These are phyloP conservation scores for Phytophthora constricta DNA, from an alignment of 352 stramenopile species.

Conservation along the genomic window DNA sequence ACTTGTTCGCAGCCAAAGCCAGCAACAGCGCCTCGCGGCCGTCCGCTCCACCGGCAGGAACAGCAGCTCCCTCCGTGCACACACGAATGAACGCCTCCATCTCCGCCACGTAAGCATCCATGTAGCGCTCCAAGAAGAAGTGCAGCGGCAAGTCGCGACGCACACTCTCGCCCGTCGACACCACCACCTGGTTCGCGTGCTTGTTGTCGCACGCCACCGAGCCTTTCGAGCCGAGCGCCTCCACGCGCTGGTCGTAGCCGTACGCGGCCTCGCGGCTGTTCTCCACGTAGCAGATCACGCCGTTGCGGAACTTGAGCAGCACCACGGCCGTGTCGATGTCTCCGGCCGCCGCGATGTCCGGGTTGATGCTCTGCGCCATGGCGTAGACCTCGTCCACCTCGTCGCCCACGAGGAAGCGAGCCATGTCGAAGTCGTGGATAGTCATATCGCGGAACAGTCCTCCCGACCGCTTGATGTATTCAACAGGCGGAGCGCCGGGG, in stretches of 20 bases:
- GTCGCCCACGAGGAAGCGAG: conserved; percentile 90
- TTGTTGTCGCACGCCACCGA: conserved; percentile 94
- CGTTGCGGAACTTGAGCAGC: conserved; percentile 92
- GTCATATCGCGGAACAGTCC: conserved; percentile 96
- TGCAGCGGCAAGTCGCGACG: conserved; percentile 91
- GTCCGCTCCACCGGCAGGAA: conserved; percentile 65
- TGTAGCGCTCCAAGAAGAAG: conserved; percentile 96
- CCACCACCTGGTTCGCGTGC: conserved; percentile 89
- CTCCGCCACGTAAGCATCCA: conserved; percentile 84
- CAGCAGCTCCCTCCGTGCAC: conserved; percentile 42
- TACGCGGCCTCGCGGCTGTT: conserved; percentile 94
- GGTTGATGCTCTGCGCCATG: conserved; percentile 63
- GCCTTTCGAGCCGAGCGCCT: conserved; percentile 92
- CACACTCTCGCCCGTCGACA: conserved; percentile 44
- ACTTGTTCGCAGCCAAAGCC: conserved; percentile 73
- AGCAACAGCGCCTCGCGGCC: conserved; percentile 73
- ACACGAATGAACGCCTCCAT: conserved; percentile 77
- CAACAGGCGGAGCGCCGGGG: conserved; percentile 45
- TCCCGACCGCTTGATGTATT: conserved; percentile 73
- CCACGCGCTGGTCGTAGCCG: conserved; percentile 95
- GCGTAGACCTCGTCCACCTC: conserved; percentile 79
- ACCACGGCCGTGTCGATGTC: conserved; percentile 92
- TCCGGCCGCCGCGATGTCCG: conserved; percentile 76
- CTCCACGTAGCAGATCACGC: conserved; percentile 94
- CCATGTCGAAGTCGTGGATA: conserved; percentile 97